Evolutionary conservation across 805 yeast species (phyloP).

Genomic region (Lipomyces orientalis): DNA sequence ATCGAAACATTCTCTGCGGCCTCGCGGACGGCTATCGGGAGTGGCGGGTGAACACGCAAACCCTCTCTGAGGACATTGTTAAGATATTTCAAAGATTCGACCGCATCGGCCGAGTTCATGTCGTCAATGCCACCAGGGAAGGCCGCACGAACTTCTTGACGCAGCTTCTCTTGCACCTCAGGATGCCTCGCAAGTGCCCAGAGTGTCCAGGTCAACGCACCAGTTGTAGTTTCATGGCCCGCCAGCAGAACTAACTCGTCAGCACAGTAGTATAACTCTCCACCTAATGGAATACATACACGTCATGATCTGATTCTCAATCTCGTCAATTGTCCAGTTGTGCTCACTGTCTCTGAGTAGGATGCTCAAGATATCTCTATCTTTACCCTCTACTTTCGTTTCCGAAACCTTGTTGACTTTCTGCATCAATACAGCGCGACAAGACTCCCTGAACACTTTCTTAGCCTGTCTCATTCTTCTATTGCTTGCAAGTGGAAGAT

Average conservation of each 20-base stretch:
- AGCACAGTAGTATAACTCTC: background rate
- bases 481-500: constrained; percentile 25
- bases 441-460: constrained; percentile 16
- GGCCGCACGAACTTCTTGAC: constrained; percentile 24
- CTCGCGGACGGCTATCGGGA: constrained; percentile 30
- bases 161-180: constrained; percentile 26
- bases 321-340: constrained; percentile 29
- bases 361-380: constrained; percentile 29
- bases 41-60: constrained; percentile 26
- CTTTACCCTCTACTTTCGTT: constrained; percentile 22
- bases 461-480: constrained; percentile 18
- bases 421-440: constrained; percentile 14
- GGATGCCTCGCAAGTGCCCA: constrained; percentile 20
- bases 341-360: constrained; percentile 22
- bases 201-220: constrained; percentile 26
- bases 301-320: constrained; percentile 33
- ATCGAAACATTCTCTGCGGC: constrained; percentile 25
- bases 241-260: constrained; percentile 24
- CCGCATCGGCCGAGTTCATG: constrained; percentile 15
- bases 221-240: constrained; percentile 36
- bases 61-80: constrained; percentile 29
- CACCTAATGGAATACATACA: constrained; percentile 10
- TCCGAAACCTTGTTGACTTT: constrained; percentile 21
- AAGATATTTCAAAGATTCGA: constrained; percentile 24
- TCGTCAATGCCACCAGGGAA: constrained; percentile 29